Evolutionary conservation across 2,329 filamentous ascomycete genomes (phyloP).

Genomic region (Colletotrichum chrysophilum): DNA sequence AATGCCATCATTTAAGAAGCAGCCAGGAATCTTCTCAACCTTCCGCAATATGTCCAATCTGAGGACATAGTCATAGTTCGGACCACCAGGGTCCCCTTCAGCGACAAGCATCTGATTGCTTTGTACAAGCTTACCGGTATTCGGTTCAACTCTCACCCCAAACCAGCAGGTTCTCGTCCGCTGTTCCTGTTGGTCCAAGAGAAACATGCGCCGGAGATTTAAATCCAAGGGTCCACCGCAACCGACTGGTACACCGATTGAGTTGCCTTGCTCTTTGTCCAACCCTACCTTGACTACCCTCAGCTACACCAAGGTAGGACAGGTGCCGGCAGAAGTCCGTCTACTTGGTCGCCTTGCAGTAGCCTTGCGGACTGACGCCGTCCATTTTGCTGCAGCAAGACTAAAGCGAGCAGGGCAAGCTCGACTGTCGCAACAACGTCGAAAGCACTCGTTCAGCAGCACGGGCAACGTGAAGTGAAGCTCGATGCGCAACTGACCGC

Average conservation of each 20-base stretch:
- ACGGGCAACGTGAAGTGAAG: background rate
- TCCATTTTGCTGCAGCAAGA: background rate
- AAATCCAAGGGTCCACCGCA: constrained; percentile 6
- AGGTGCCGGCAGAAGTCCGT: background rate
- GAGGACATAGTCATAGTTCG: background rate
- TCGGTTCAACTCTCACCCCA: background rate
- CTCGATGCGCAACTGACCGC: background rate
- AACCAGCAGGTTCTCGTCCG: background rate
- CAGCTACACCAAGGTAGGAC: background rate
- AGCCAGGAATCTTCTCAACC: background rate
- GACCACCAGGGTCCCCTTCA: background rate
- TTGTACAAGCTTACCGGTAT: background rate
- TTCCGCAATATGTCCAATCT: background rate
- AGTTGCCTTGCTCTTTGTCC: background rate
- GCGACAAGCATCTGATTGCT: background rate
- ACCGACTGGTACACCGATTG: background rate
- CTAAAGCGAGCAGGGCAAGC: background rate
- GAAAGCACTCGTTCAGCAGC: background rate
- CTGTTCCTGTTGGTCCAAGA: background rate
- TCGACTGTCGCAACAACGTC: background rate
- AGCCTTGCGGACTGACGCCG: background rate
- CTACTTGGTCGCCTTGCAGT: background rate
- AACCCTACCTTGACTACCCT: background rate
- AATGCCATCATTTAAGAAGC: background rate
- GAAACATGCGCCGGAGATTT: constrained; percentile 16